Percentiles rank a stretch among this genome's conserved stretches.
phyloP scores from a whole-genome alignment of 805 yeast species.

The Soucietia sequanensis region DNA sequence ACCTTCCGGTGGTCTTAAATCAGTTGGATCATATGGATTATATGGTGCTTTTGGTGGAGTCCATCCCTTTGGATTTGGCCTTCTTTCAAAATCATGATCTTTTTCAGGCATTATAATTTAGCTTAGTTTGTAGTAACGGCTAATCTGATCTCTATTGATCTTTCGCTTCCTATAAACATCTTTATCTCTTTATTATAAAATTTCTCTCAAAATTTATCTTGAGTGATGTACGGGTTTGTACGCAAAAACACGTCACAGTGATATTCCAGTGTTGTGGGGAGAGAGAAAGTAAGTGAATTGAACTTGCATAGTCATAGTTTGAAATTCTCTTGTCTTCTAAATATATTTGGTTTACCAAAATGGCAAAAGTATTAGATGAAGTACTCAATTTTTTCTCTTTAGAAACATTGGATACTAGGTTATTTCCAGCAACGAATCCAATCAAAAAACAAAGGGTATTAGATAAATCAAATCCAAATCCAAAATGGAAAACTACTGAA shows the following conservation, averaged over 20 bases:
- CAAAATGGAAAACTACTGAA: slow-evolving; percentile 78
- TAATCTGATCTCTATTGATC: too few relatives aligned
- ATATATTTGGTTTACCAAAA: too few relatives aligned
- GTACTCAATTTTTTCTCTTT: slow-evolving; percentile 44
- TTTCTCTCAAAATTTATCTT: too few relatives aligned
- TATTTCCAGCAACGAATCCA: slow-evolving; percentile 37
- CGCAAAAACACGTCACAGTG: background rate
- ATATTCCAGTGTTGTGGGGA: background rate
- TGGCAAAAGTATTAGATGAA: slow-evolving; percentile 11
- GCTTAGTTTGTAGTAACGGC: too few relatives aligned
- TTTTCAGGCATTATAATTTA: too few relatives aligned
- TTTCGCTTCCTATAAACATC: too few relatives aligned
- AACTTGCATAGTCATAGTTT: too few relatives aligned
- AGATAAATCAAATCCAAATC: slow-evolving; percentile 29
- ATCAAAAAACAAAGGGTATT: slow-evolving; percentile 29
- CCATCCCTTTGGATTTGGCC: slow-evolving; percentile 81
- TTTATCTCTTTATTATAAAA: too few relatives aligned
- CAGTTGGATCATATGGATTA: slow-evolving; percentile 80
- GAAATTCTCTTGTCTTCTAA: too few relatives aligned
- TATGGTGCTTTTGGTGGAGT: slow-evolving; percentile 79
- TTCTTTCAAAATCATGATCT: slow-evolving; percentile 44
- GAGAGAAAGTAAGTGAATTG: background rate
- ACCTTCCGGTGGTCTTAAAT: slow-evolving; percentile 76
- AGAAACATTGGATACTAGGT: slow-evolving; percentile 53
- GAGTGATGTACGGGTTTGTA: too few relatives aligned